These are phyloP conservation scores for Wickerhamomyces canadensis DNA, from an alignment of 805 yeast species.

Conservation along the genomic window DNA sequence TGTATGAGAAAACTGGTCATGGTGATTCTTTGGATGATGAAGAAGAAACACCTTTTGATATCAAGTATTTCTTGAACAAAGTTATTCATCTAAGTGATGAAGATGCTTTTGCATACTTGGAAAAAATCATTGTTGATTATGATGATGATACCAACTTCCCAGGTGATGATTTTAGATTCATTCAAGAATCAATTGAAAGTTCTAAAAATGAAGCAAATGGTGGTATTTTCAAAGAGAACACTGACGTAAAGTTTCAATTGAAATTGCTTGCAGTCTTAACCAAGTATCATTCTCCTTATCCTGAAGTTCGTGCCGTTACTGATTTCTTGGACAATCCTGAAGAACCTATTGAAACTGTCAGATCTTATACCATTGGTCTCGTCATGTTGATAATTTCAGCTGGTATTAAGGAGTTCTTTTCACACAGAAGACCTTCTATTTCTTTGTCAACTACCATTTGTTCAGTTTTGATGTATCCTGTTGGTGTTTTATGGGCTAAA, in stretches of 20 bases:
- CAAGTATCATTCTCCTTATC: conserved; percentile 50
- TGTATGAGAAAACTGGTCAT: conserved; percentile 4
- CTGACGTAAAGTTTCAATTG: conserved; percentile 17
- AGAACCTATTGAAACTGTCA: conserved; percentile 44
- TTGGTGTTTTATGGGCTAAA: conserved; percentile 36
- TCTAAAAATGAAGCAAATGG: conserved; percentile 22
- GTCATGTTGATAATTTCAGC: conserved; percentile 48
- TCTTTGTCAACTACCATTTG: conserved; percentile 36
- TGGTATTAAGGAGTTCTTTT: conserved; percentile 51
- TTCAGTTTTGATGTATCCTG: conserved; percentile 41
- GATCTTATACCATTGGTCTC: conserved; percentile 32
- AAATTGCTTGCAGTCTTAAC: conserved; percentile 30
- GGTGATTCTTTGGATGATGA: conserved; percentile 2
- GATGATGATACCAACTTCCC: conserved; percentile 42
- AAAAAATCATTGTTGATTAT: conserved; percentile 35
- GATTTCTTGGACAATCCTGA: conserved; percentile 44
- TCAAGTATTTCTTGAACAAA: conserved; percentile 4
- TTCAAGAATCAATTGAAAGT: conserved; percentile 24
- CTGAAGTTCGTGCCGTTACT: conserved; percentile 62
- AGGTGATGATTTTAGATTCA: conserved; percentile 28
- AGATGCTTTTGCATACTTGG: conserved; percentile 32
- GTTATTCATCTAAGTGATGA: conserved; percentile 24
- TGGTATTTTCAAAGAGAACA: conserved; percentile 14
- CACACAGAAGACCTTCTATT: conserved; percentile 49
- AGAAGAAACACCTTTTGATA: background rate